Evolutionary conservation across 805 yeast species (phyloP).

Genomic region (Groenewaldozyma salmanticensis): DNA sequence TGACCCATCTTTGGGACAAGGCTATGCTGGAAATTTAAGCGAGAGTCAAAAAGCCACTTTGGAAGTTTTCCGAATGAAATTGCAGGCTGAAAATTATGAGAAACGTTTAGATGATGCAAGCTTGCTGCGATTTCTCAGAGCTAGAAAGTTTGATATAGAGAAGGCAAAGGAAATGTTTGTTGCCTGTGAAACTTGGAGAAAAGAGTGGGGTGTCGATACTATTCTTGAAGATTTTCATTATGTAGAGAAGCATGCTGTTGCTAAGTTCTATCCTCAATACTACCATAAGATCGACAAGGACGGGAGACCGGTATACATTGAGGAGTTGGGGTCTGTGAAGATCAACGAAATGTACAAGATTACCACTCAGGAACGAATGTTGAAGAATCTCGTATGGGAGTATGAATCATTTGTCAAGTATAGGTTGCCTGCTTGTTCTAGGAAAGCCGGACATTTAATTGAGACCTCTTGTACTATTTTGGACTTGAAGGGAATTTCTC

Average conservation of each 20-base stretch:
- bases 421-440: slow-evolving; percentile 91
- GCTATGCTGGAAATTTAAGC: slow-evolving; percentile 74
- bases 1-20: slow-evolving; percentile 55
- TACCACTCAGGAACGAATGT: slow-evolving; percentile 93
- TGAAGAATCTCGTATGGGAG: slow-evolving; percentile 94
- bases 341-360: slow-evolving; percentile 84
- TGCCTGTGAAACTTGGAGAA: slow-evolving; percentile 87
- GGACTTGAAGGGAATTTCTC: slow-evolving; percentile 90
- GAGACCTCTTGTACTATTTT: slow-evolving; percentile 96
- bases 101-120: slow-evolving; percentile 82
- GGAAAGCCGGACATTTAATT: slow-evolving; percentile 63
- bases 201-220: slow-evolving; percentile 76
- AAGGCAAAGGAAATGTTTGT: slow-evolving; percentile 75
- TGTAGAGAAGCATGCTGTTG: slow-evolving; percentile 86
- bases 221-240: slow-evolving; percentile 82
- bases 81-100: slow-evolving; percentile 57
- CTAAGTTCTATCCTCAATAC: slow-evolving; percentile 87
- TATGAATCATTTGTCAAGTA: slow-evolving; percentile 79
- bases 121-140: slow-evolving; percentile 75
- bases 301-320: slow-evolving; percentile 93
- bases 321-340: slow-evolving; percentile 87
- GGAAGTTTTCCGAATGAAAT: slow-evolving; percentile 44
- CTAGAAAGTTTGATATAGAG: slow-evolving; percentile 82
- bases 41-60: slow-evolving; percentile 55
- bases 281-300: slow-evolving; percentile 95